phyloP scores from a whole-genome alignment of 148 eudicot species.

The Nepenthes mirabilis region DNA sequence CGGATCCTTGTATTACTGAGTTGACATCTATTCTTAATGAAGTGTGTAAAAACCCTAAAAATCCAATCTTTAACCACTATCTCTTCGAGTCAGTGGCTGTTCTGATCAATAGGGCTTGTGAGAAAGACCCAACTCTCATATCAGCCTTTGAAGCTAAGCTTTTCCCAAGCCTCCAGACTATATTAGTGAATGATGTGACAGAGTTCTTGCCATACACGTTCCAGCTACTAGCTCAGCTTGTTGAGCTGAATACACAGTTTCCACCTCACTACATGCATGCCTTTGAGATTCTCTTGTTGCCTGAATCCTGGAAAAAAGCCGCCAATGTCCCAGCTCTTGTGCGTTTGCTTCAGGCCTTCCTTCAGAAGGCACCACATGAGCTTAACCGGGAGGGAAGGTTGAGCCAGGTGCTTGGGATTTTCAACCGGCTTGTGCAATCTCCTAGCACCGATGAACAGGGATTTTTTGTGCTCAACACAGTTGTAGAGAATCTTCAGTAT shows the following conservation, averaged over 20 bases:
- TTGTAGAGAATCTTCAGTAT: constrained; percentile 69
- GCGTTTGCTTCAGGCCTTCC: constrained; percentile 89
- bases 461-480: constrained; percentile 84
- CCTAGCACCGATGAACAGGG: constrained; percentile 86
- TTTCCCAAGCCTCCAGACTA: constrained; percentile 60
- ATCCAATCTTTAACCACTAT: constrained; percentile 78
- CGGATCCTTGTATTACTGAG: constrained; percentile 60
- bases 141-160: constrained; percentile 65
- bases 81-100: constrained; percentile 85
- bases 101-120: constrained; percentile 68
- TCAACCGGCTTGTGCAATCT: constrained; percentile 48
- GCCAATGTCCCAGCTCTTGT: constrained; percentile 97
- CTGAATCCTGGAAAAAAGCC: constrained; percentile 73
- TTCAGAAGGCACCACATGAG: constrained; percentile 72
- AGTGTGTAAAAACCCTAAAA: constrained; percentile 89
- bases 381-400: constrained; percentile 64
- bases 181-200: constrained; percentile 46
- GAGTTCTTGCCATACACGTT: constrained; percentile 97
- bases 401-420: constrained; percentile 56
- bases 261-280: constrained; percentile 74
- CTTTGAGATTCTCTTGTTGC: constrained; percentile 59
- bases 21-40: constrained; percentile 54
- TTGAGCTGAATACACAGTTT: constrained; percentile 71
- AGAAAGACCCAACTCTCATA: constrained; percentile 60
- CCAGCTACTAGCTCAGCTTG: constrained; percentile 91